Evolutionary conservation across 495 filamentous ascomycete genomes (phyloP), one percentile per base, ranked within the genome.

Genomic region (Tirmania nivea): DNA sequence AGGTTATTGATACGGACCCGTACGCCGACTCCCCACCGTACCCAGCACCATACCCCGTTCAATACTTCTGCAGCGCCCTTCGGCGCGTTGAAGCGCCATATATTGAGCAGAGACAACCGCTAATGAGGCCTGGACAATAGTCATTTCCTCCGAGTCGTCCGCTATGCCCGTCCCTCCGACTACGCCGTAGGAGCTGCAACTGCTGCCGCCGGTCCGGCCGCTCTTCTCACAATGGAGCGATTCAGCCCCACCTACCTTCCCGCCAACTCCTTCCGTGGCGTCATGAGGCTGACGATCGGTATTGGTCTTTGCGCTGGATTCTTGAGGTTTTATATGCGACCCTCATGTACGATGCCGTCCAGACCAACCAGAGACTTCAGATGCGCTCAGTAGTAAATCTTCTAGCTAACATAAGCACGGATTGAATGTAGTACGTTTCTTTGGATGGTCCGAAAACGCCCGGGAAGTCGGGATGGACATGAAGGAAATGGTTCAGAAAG

Each of bases 1-100:
- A 96, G 89, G 81, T 94, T 70, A 96, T 96, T 67, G 89, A 96
- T 72, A 87, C 79, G 71, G 89, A 96, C 70, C 89, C 89, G 89
- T 96, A 85, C 67, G 81, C 49, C 34, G 8, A 55, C 51, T 37
- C 14, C n/a, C 59, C 59, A 56, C 55, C 55, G 52, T 42, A 47
- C 51, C 56, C 55, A 50, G n/a, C n/a, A n/a, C n/a, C n/a, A n/a
- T n/a, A n/a, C 16, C 51, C 14, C 14, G 14, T 47, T 47, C 42
- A 5, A 47, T n/a, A 14, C 19, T 19, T 6, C 19, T 8, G 12
- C 42, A 47, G 42, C 42, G 37, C 10, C 10, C 37, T 10, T 42
- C 37, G 37, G n/a, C 42, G 14, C 14, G 10, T 47, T 14, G 42
- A 47, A 47, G 9, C 42, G 9, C 14, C 14, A 47, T 19, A 47